A percentile compares a stretch with the other conserved stretches of the same genome.
Conservation (phyloP, 2,329 filamentous ascomycete genomes). For the Neofusicoccum parvum region DNA sequence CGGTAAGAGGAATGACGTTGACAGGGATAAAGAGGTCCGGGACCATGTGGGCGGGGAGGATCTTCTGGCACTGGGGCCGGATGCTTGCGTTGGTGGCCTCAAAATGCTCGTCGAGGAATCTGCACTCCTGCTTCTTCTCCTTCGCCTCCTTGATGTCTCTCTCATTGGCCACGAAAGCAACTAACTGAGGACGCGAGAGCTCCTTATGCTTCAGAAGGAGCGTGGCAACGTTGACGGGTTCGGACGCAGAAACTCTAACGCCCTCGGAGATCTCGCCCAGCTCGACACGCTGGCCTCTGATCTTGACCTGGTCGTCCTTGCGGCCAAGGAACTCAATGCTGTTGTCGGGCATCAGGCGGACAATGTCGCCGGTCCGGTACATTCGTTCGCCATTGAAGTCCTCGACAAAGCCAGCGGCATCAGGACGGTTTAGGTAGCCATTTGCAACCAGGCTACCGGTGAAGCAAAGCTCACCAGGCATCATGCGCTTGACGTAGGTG, state of each 20-base stretch:
- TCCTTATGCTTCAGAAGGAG: conserved; percentile 18
- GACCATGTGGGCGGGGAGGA: conserved; percentile 43
- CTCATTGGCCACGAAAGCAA: conserved; percentile 22
- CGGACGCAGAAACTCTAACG: conserved; percentile 38
- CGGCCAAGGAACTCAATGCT: conserved; percentile 26
- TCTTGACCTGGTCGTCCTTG: conserved; percentile 29
- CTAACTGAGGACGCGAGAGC: conserved; percentile 2
- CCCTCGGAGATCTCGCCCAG: conserved; percentile 40
- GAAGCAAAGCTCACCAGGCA: conserved; percentile 25
- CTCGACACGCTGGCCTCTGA: conserved; percentile 45
- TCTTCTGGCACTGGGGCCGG: conserved; percentile 22
- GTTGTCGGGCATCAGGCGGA: conserved; percentile 24
- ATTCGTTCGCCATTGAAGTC: conserved; percentile 22
- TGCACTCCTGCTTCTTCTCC: conserved; percentile 24
- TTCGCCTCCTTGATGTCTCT: conserved; percentile 21
- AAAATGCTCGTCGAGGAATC: conserved; percentile 23
- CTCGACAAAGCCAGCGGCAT: conserved; percentile 30
- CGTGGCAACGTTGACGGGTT: conserved; percentile 7
- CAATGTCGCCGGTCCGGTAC: conserved; percentile 27
- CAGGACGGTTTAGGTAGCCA: conserved; percentile 29
- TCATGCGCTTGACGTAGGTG: conserved; percentile 54
- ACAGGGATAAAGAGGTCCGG: conserved; percentile 44
- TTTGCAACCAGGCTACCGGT: conserved; percentile 25
- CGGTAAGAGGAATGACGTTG: conserved; percentile 37
- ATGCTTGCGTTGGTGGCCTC: conserved; percentile 23